A percentile compares a stretch with the other conserved stretches of the same genome.
Conservation (phyloP, 2,329 filamentous ascomycete genomes). For the Stachybotrys chlorohalonatus region DNA sequence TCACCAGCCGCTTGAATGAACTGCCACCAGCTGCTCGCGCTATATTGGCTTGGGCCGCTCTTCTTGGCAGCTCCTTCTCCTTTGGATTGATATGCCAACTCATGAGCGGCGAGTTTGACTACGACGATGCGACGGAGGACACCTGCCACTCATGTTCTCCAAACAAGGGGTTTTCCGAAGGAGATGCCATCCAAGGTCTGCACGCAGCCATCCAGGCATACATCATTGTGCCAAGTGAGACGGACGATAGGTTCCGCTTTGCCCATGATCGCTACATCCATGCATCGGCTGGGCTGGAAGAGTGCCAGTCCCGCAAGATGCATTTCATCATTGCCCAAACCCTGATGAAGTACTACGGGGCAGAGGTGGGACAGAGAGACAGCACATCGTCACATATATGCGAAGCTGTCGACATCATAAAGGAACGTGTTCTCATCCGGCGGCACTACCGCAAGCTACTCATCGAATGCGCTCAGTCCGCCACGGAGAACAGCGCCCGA, state of each 20-base stretch:
- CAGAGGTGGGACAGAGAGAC: conserved; percentile 57
- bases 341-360: conserved; percentile 60
- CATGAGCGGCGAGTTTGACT: conserved; percentile 65
- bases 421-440: conserved; percentile 49
- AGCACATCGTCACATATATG: conserved; percentile 75
- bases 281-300: conserved; percentile 60
- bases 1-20: conserved; percentile 68
- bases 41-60: conserved; percentile 77
- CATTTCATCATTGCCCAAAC: conserved; percentile 82
- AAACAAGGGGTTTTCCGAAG: conserved; percentile 42
- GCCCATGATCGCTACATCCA: conserved; percentile 81
- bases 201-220: conserved; percentile 73
- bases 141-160: conserved; percentile 11
- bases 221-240: conserved; percentile 71
- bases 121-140: conserved; percentile 37
- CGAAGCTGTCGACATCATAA: conserved; percentile 67
- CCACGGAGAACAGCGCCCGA: conserved; percentile 73
- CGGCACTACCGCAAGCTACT: conserved; percentile 66
- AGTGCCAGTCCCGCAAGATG: conserved; percentile 68
- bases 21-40: conserved; percentile 64
- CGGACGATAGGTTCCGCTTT: conserved; percentile 81
- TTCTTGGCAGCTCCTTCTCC: conserved; percentile 75
- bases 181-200: conserved; percentile 67
- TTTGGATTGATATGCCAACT: conserved; percentile 73
- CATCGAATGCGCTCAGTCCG: conserved; percentile 67